phyloP scores from a whole-genome alignment of 1,284 basidiomycete genomes.

The Trichosporon inkin region DNA sequence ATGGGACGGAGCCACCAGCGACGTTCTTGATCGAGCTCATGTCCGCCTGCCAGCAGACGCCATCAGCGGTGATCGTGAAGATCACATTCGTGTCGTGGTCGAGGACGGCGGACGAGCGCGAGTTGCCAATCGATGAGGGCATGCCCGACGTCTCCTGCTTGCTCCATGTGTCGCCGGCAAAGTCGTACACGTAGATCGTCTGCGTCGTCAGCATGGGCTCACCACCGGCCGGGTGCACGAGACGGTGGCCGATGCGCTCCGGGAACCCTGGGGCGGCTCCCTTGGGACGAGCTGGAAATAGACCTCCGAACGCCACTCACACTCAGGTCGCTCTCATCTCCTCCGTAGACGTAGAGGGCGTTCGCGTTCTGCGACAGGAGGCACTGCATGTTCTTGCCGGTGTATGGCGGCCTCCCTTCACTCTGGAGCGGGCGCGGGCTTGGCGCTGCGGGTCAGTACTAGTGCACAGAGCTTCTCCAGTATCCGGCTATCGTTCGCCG shows the following conservation, averaged over 20 bases:
- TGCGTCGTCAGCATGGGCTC: background rate
- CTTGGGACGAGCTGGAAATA: background rate
- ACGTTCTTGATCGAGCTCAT: conserved; percentile 59
- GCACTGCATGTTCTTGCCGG: conserved; percentile 48
- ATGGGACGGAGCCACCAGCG: conserved; percentile 60
- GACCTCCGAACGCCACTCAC: conserved; percentile 29
- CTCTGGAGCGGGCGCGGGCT: conserved; percentile 32
- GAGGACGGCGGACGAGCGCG: conserved; percentile 58
- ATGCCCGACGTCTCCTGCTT: conserved; percentile 44
- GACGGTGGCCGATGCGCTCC: background rate
- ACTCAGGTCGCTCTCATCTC: conserved; percentile 62
- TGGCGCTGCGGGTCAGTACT: conserved; percentile 30
- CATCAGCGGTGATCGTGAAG: conserved; percentile 49
- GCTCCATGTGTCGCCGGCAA: conserved; percentile 46
- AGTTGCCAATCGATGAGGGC: conserved; percentile 36
- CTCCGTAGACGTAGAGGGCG: conserved; percentile 71
- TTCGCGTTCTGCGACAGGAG: conserved; percentile 49
- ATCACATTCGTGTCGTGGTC: conserved; percentile 87
- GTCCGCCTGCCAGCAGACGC: conserved; percentile 59
- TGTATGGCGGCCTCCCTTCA: conserved; percentile 48
- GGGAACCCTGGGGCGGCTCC: too few species aligned
- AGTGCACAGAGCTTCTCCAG: background rate
- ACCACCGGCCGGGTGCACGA: background rate
- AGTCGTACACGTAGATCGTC: conserved; percentile 50
- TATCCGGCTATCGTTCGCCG: background rate